A percentile compares a stretch with the other conserved stretches of the same genome.
Conservation (phyloP, 2,329 filamentous ascomycete species). For the Nothophaeocryptopus gaeumannii region DNA sequence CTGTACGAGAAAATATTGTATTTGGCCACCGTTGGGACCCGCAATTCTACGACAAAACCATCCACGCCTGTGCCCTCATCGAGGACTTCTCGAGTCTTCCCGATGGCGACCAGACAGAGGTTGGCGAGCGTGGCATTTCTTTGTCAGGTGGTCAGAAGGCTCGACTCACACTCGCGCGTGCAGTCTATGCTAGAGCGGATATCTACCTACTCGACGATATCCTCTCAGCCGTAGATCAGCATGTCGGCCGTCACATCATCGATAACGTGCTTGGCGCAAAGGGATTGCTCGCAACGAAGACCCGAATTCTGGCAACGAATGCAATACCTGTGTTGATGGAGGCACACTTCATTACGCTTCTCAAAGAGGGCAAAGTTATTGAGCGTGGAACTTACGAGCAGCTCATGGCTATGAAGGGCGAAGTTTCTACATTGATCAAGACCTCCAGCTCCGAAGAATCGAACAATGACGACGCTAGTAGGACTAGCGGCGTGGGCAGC, state of each 20-base stretch:
- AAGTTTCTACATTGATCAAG: conserved; percentile 79
- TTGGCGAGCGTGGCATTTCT: conserved; percentile 94
- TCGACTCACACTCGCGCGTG: conserved; percentile 83
- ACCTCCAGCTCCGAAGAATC: conserved; percentile 60
- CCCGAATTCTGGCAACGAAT: conserved; percentile 89
- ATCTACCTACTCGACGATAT: conserved; percentile 93
- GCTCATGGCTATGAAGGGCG: conserved; percentile 88
- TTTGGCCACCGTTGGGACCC: conserved; percentile 95
- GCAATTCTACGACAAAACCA: conserved; percentile 87
- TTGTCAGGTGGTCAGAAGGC: conserved; percentile 95
- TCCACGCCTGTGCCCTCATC: conserved; percentile 83
- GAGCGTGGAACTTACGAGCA: conserved; percentile 90
- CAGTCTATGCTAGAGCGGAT: conserved; percentile 95
- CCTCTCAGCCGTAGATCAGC: conserved; percentile 94
- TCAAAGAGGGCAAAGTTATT: conserved; percentile 77
- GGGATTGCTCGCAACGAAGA: conserved; percentile 80
- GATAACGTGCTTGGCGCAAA: conserved; percentile 86
- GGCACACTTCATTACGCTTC: conserved; percentile 80
- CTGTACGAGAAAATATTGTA: conserved; percentile 92
- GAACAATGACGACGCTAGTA: conserved; percentile 19
- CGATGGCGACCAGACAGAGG: conserved; percentile 93
- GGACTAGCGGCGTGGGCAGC: conserved; percentile 20
- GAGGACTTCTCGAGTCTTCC: conserved; percentile 91
- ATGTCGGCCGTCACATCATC: conserved; percentile 92
- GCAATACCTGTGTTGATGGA: conserved; percentile 87